Percentiles rank a stretch among this genome's conserved stretches.
These are phyloP conservation scores for Dichotomopilus funicola DNA, from an alignment of 2,329 filamentous ascomycete species.

Conservation along the genomic window DNA sequence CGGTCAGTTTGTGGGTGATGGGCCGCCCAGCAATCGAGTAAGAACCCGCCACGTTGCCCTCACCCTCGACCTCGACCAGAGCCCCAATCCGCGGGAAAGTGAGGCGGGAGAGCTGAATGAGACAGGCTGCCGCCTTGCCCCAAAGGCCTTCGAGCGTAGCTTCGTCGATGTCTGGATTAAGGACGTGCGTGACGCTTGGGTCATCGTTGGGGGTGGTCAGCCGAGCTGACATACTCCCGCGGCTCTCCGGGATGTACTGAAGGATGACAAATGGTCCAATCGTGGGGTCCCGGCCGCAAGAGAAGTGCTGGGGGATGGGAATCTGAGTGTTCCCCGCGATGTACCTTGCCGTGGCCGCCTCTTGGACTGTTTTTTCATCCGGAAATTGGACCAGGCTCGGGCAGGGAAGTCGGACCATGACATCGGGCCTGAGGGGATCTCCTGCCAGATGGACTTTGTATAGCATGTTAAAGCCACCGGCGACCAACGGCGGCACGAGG, in stretches of 20 bases:
- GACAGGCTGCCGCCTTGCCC: background rate
- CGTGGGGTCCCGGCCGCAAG: constrained; percentile 8
- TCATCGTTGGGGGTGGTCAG: background rate
- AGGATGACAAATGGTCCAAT: constrained; percentile 7
- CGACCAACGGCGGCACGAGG: background rate
- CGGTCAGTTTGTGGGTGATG: constrained; percentile 38
- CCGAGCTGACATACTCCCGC: background rate
- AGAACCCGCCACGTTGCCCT: constrained; percentile 21
- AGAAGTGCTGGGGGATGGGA: background rate
- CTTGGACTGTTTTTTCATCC: background rate
- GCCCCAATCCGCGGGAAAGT: constrained; percentile 35
- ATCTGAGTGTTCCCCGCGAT: background rate
- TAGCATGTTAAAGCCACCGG: background rate
- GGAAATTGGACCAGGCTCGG: background rate
- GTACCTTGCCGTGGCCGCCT: background rate
- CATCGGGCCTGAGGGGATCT: background rate
- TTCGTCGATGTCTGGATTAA: background rate
- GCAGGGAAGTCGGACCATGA: background rate
- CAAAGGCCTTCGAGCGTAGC: constrained; percentile 5
- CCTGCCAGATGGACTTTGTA: background rate
- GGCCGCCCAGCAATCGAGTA: constrained; percentile 28
- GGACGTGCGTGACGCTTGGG: background rate
- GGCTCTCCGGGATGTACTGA: background rate
- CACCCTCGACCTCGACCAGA: constrained; percentile 23
- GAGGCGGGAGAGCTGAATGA: constrained; percentile 11